phyloP scores from a whole-genome alignment of 1,284 basidiomycete genomes.

The Limonomyces culmigenus region DNA sequence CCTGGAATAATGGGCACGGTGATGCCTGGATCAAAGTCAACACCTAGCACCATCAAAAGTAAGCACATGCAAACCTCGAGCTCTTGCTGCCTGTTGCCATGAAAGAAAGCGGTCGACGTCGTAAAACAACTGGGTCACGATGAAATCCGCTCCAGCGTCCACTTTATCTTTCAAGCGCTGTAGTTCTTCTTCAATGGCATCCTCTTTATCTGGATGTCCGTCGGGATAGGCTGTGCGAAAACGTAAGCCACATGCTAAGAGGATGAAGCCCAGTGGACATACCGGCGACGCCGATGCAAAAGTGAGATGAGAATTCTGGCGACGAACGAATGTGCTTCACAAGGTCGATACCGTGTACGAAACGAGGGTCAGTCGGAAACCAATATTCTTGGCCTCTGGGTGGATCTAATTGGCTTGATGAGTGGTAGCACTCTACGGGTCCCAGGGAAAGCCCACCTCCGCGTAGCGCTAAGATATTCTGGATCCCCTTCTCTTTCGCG shows the following conservation, averaged over 20 bases:
- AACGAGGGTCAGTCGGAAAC: constrained; percentile 72
- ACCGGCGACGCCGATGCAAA: constrained; percentile 89
- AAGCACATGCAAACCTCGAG: constrained; percentile 35
- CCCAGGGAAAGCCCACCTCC: constrained; percentile 37
- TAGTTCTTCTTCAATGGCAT: constrained; percentile 57
- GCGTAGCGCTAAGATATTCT: constrained; percentile 84
- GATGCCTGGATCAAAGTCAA: constrained; percentile 44
- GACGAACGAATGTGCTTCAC: constrained; percentile 77
- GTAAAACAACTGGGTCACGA: constrained; percentile 97
- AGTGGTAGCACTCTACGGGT: neutral
- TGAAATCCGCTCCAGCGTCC: constrained; percentile 90
- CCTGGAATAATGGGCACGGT: constrained; percentile 86
- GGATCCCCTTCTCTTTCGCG: constrained; percentile 71
- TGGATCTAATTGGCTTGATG: constrained; percentile 40
- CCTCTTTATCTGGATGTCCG: constrained; percentile 62
- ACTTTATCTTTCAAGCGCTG: constrained; percentile 76
- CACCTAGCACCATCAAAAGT: neutral
- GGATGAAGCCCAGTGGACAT: constrained; percentile 5
- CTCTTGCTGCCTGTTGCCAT: constrained; percentile 63
- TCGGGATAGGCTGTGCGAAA: constrained; percentile 69
- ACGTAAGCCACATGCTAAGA: constrained; percentile 4
- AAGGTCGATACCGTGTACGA: constrained; percentile 80
- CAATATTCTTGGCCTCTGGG: constrained; percentile 89
- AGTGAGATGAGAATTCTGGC: constrained; percentile 68
- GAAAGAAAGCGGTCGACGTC: constrained; percentile 73